A percentile compares a stretch with the other conserved stretches of the same genome.
Evolutionary conservation across 2,329 filamentous ascomycete genomes (phyloP).

Genomic region (Lachnellula hyalina): DNA sequence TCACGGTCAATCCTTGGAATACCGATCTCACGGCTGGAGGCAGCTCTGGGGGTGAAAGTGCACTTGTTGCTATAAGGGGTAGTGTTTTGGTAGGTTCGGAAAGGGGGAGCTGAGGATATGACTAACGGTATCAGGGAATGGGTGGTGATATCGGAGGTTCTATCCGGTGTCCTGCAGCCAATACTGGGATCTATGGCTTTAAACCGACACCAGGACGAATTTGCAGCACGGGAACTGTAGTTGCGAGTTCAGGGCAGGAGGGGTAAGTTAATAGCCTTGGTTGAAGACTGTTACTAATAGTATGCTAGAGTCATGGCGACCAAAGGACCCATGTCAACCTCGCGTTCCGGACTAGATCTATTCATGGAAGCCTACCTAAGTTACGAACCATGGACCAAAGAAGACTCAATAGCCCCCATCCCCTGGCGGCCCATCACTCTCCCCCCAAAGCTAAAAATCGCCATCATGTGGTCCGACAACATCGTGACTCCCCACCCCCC

Average conservation of each 20-base stretch:
- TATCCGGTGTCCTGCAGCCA: constrained; percentile 1
- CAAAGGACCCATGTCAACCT: constrained; percentile 47
- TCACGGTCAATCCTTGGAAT: constrained; percentile 34
- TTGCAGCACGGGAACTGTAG: not conserved
- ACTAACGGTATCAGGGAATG: constrained; percentile 6
- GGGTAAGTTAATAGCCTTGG: not conserved
- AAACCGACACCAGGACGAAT: constrained; percentile 10
- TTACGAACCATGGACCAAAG: constrained; percentile 42
- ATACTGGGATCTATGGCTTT: constrained; percentile 11
- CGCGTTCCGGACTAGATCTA: constrained; percentile 39
- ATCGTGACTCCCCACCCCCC: constrained; percentile 54
- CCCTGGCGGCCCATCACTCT: constrained; percentile 38
- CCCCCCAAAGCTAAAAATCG: constrained; percentile 49
- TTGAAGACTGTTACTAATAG: not conserved
- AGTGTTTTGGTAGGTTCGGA: not conserved
- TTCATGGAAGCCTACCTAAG: constrained; percentile 34
- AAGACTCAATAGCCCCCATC: constrained; percentile 45
- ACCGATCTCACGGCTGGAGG: constrained; percentile 4
- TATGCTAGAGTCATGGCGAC: constrained; percentile 36
- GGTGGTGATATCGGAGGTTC: constrained; percentile 1
- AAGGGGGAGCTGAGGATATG: too few relatives aligned
- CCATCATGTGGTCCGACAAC: constrained; percentile 49
- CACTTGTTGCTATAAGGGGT: constrained; percentile 5
- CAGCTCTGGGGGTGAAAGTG: constrained; percentile 4
- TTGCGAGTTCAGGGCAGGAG: constrained; percentile 7